These are phyloP conservation scores for Cladosporium halotolerans DNA, from an alignment of 2,329 filamentous ascomycete species.

Conservation along the genomic window DNA sequence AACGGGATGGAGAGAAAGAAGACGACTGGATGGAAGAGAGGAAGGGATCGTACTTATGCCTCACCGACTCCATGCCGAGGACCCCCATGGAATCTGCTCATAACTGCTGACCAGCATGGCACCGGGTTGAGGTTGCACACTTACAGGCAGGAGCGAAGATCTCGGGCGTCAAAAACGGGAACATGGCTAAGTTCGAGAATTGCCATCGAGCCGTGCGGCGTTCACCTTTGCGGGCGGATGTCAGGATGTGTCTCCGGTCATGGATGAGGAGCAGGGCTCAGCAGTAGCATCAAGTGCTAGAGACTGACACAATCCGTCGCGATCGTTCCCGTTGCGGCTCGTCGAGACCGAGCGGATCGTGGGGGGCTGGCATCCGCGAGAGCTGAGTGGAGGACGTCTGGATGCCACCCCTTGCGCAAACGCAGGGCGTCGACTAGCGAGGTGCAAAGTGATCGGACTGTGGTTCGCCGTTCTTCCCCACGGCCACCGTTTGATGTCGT, in stretches of 20 bases:
- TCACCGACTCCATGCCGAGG: not conserved
- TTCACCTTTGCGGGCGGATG: not conserved
- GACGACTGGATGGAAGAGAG: slow-evolving; percentile 8
- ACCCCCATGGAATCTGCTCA: not conserved
- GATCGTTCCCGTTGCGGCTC: not conserved
- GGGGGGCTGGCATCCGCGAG: not conserved
- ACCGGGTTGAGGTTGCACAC: not conserved
- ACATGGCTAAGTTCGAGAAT: slow-evolving; percentile 3
- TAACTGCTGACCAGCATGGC: not conserved
- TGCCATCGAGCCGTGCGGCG: slow-evolving; percentile 2
- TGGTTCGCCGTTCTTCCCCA: not conserved
- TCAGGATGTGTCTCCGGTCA: no score
- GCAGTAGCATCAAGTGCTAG: no score
- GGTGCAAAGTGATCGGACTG: not conserved
- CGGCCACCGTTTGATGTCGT: not conserved
- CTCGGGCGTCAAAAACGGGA: not conserved
- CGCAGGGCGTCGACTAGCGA: no score
- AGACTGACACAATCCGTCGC: no score
- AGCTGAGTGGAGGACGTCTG: not conserved
- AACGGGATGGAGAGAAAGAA: slow-evolving; percentile 5
- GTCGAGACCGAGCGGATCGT: not conserved
- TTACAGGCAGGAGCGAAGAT: not conserved
- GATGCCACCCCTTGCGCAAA: no score
- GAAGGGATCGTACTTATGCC: slow-evolving; percentile 7
- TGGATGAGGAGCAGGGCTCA: no score